Evolutionary conservation across 1,139 yeast species (phyloP), one percentile per base, ranked within the genome.

Genomic region (Protomyces inouyei): DNA sequence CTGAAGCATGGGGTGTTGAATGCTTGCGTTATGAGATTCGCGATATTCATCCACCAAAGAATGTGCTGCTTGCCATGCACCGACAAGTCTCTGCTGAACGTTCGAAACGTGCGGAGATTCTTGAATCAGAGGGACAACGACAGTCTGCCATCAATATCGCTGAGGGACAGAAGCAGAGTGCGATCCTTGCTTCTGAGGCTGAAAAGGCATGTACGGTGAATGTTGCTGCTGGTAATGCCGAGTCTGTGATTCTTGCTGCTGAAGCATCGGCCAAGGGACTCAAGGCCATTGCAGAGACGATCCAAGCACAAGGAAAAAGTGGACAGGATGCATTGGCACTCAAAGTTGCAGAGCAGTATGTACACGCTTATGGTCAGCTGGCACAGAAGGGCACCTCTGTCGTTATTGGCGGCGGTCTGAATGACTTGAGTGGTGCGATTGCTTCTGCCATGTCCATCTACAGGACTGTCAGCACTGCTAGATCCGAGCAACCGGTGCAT

Each of bases 11-110:
- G 96, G 96, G 96, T 64, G 87, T 89, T 65, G 82, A 83, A 71
- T 89, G 96, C 73, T 79, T 89, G 69, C 82, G 96, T 72, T 88
- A 89, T 74, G 96, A 89, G 75, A 88, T 89, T 75, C 82, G 92
- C 72, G 96, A 89, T 73, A 88, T 89, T 66, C 92, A 88, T 72
- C 96, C 96, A 3, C 96, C 96, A 0, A 81, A 82, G 57, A 60
- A 54, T 36, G 64, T 60, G 37, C 25, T 60, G 59, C 40, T 55
- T 23, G 64, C 59, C 46, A 60, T 60, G 64, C 64, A 60, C 40
- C 57, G 61, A 73, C 95, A 88, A 76, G 96, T 89, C 10, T 82
- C 87, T 65, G 95, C 95, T 37, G 96, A 89, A 74, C 80, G 96
- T 71, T 85, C 92, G 57, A 88, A 88, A 75, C 80, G 95, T 68